phyloP scores from a whole-genome alignment of 1,139 yeast genomes.

The Lodderomyces metapsilosis region DNA sequence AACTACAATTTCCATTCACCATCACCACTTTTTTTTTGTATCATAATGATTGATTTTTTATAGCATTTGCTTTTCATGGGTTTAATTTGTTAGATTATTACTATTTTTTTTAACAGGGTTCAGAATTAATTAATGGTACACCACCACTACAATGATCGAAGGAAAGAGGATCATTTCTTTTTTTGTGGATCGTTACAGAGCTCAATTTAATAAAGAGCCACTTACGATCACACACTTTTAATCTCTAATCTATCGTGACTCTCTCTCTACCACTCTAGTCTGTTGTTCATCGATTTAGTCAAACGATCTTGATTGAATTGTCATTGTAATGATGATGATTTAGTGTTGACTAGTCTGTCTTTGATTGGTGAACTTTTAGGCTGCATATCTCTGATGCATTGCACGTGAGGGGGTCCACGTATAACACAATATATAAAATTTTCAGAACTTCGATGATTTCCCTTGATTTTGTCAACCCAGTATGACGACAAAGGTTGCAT shows the following conservation, averaged over 20 bases:
- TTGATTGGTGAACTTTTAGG: background rate
- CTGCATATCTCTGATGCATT: too few species aligned
- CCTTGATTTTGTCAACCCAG: background rate
- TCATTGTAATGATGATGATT: conserved; percentile 4
- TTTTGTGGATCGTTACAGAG: conserved; percentile 50
- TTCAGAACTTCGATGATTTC: background rate
- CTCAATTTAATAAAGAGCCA: conserved; percentile 56
- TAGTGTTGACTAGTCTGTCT: background rate
- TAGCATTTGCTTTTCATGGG: background rate
- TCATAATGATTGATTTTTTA: conserved; percentile 5
- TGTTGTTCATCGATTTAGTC: background rate
- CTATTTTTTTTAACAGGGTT: conserved; percentile 18
- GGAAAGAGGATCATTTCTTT: conserved; percentile 15
- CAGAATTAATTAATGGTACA: conserved; percentile 10
- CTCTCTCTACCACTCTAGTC: background rate
- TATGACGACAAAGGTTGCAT: conserved; percentile 51
- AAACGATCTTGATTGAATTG: conserved; percentile 1
- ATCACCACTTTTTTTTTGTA: conserved; percentile 1
- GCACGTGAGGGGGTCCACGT: background rate
- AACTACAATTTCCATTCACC: background rate
- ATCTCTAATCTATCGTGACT: background rate
- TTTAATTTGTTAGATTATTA: conserved; percentile 5
- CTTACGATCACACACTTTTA: conserved; percentile 48
- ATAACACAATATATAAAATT: background rate
- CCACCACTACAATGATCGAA: background rate